Conservation (phyloP, 139 green algal species). For the Deuterostichococcus epilithicus region DNA sequence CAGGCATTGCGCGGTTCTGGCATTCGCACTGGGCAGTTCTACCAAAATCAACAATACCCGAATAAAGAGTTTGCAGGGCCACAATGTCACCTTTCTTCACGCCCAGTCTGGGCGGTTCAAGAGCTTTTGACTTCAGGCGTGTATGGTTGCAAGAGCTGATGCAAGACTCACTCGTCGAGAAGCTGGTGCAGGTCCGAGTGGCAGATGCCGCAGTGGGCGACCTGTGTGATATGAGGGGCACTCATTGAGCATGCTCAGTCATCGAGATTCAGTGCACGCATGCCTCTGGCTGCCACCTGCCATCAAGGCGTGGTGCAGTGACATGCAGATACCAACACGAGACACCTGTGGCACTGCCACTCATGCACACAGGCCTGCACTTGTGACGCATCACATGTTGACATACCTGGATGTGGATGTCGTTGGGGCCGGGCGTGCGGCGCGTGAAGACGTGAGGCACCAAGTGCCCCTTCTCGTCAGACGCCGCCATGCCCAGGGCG, state of each 20-base stretch:
- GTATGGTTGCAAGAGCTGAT: no score
- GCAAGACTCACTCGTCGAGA: conserved; percentile 56
- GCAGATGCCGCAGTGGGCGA: conserved; percentile 57
- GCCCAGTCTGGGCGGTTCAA: background rate
- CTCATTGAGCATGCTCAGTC: background rate
- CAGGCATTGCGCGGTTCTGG: background rate
- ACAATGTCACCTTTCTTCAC: background rate
- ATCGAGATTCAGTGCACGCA: conserved; percentile 1
- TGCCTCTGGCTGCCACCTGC: no score
- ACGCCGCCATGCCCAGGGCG: conserved; percentile 58
- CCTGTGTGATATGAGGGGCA: background rate
- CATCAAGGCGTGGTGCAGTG: conserved; percentile 10
- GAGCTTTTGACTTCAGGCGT: no score
- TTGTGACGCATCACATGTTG: no score
- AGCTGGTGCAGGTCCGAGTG: conserved; percentile 78
- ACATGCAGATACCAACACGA: background rate
- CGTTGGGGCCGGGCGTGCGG: conserved; percentile 28
- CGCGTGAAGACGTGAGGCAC: conserved; percentile 54
- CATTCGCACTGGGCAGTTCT: background rate
- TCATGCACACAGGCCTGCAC: no score
- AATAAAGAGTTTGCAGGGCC: background rate
- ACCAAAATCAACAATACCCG: background rate
- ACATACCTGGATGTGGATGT: conserved; percentile 61
- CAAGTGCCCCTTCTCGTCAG: conserved; percentile 43
- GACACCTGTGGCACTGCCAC: conserved; percentile 2